A percentile compares a stretch with the other conserved stretches of the same genome.
Conservation (phyloP, 176 grass and related monocot species). For the Urochloa ruziziensis region DNA sequence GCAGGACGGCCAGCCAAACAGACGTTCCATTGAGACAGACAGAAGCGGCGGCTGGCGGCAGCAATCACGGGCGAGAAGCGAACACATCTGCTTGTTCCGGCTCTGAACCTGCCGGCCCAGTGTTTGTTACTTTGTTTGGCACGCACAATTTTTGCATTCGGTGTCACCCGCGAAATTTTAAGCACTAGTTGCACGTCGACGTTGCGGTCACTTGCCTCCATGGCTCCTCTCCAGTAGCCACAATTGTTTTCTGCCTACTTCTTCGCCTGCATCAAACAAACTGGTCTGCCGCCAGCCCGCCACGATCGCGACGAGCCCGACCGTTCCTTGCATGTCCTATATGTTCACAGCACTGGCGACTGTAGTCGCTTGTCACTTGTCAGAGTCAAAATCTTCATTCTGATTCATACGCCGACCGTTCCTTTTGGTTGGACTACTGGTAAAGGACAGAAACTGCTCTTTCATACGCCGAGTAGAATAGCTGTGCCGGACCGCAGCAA, state of each 20-base stretch:
- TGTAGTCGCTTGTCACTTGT: neutral
- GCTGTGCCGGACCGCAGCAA: neutral
- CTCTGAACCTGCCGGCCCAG: neutral
- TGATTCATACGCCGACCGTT: neutral
- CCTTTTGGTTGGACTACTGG: neutral
- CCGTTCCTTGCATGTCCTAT: neutral
- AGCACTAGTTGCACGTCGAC: neutral
- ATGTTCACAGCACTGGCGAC: neutral
- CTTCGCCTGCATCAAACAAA: neutral
- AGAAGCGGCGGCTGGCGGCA: too few species aligned
- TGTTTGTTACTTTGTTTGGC: neutral
- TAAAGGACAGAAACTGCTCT: neutral
- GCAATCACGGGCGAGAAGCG: neutral
- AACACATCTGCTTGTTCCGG: conserved; percentile 2
- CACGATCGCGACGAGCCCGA: neutral
- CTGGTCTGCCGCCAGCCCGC: neutral
- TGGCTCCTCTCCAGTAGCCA: too few species aligned
- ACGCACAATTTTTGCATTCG: neutral
- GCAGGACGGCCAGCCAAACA: neutral
- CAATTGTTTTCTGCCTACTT: neutral
- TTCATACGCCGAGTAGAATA: neutral
- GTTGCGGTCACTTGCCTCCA: neutral
- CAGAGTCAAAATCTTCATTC: neutral
- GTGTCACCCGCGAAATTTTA: neutral
- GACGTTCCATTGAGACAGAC: neutral